Percentiles rank a stretch among this genome's conserved stretches.
Conservation (phyloP, 208 protist species). For the Perkinsela sp. region DNA sequence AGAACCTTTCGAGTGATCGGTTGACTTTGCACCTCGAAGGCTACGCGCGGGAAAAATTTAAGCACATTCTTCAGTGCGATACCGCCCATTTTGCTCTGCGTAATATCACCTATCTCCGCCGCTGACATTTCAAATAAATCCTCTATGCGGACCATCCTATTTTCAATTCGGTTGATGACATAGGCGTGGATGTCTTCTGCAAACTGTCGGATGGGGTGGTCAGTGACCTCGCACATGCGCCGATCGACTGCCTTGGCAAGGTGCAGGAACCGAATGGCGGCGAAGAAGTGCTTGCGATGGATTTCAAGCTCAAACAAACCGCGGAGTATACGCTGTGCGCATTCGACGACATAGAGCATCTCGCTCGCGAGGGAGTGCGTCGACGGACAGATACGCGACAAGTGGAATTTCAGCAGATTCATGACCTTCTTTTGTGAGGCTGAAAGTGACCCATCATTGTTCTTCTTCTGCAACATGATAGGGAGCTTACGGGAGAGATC, state of each 20-base stretch:
- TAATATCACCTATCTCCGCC: slow-evolving; percentile 43
- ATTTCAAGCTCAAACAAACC: slow-evolving; percentile 88
- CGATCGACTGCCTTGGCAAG: slow-evolving; percentile 68
- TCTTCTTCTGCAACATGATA: slow-evolving; percentile 24
- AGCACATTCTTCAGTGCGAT: slow-evolving; percentile 39
- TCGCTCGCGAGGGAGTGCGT: slow-evolving; percentile 71
- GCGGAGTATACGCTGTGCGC: slow-evolving; percentile 73
- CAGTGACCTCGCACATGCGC: slow-evolving; percentile 67
- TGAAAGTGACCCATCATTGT: slow-evolving; percentile 47
- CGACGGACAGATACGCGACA: slow-evolving; percentile 57
- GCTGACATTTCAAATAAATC: slow-evolving; percentile 35
- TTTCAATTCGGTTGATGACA: slow-evolving; percentile 27
- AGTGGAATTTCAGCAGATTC: slow-evolving; percentile 83
- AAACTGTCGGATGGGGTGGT: slow-evolving; percentile 67
- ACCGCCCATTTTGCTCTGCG: slow-evolving; percentile 46
- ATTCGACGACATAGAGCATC: slow-evolving; percentile 80
- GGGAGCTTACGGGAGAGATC: slow-evolving; percentile 29
- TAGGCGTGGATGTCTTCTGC: slow-evolving; percentile 34
- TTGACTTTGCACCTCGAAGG: slow-evolving; percentile 60
- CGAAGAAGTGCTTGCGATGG: slow-evolving; percentile 53
- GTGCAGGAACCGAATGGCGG: slow-evolving; percentile 51
- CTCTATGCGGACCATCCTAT: slow-evolving; percentile 31
- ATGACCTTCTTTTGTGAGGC: slow-evolving; percentile 73
- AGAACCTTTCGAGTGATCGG: slow-evolving; percentile 90
- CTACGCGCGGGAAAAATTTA: slow-evolving; percentile 61